Base-by-base conservation (phyloP, 108 stramenopile species). In the Chaetoceros tenuissimus region DNA sequence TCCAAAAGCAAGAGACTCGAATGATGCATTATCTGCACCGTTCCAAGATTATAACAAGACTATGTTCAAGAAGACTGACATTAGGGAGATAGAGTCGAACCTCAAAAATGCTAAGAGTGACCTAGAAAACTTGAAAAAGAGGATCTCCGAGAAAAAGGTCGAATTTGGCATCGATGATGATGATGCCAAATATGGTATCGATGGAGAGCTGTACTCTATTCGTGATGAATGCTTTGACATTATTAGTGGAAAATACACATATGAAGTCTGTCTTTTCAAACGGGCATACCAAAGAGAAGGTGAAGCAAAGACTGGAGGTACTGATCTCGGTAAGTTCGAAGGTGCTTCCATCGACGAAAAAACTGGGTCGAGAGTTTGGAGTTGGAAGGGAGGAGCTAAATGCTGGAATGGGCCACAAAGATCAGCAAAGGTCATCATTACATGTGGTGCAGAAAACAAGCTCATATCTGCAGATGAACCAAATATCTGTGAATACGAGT, bases 381-480 rank as follows among this genome's bases (percentile, higher is more conserved):
- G 60, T 49, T 90, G 85, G 85, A 63, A 57, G 21, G 52, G 58
- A 24, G 89, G 89, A 24, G 69, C 74, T 28, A 84, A 84, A 52
- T 90, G 89, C 53, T 90, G 89, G 89, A 86, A 90, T 57, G 89
- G 89, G 7, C 89, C 89, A 27, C 17, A 64, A 24, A 69, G 89
- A 55, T 86, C 85, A 7, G 85, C 83, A 20, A 79, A 74, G 22
- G 82, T 78, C 1, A 27, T 53, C 28, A 69, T 90, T 28, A 79
- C 79, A 10, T 89, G 89, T 59, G 84, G 89, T 18, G n/a, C 62
- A 0, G 78, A 78, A 3, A 85, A 75, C 31, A 84, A 73, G 52
- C 29, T 90, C 3, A 19, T 86, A 0, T 79, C 81, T 5, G 89
- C 89, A 3, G 77, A 86, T 49, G 89, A 90, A 62, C 89, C 89